Conservation (phyloP, 352 stramenopile species). For the Phytopythium montanum region DNA sequence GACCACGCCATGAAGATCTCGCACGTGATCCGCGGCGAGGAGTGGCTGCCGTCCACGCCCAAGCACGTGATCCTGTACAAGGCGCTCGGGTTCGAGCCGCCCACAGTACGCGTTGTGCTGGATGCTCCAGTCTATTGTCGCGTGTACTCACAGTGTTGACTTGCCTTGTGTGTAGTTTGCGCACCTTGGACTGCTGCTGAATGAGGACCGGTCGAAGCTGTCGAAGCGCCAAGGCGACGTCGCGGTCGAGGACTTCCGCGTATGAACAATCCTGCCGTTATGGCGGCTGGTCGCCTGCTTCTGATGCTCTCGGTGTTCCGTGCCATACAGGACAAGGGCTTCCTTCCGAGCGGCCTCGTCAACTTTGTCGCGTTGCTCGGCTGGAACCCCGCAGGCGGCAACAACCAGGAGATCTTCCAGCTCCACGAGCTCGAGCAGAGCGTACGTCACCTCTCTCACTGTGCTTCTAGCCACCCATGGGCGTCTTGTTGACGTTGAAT, state of each 20-base stretch:
- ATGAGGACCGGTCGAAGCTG: slow-evolving; percentile 97
- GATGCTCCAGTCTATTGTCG: neutral
- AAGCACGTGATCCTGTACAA: slow-evolving; percentile 92
- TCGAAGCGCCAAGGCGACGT: slow-evolving; percentile 98
- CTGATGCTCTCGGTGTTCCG: neutral
- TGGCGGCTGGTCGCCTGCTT: neutral
- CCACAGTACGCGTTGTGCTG: slow-evolving; percentile 30
- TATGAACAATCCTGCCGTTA: slow-evolving; percentile 20
- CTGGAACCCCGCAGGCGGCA: slow-evolving; percentile 94
- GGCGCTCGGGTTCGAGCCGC: slow-evolving; percentile 71
- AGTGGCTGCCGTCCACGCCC: slow-evolving; percentile 90
- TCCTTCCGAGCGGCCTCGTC: slow-evolving; percentile 94
- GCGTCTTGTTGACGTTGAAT: too few species aligned
- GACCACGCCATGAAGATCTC: slow-evolving; percentile 97
- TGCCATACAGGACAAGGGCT: slow-evolving; percentile 87
- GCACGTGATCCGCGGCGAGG: slow-evolving; percentile 96
- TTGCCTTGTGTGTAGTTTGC: slow-evolving; percentile 50
- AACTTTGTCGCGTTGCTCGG: slow-evolving; percentile 98
- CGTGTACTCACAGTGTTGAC: neutral
- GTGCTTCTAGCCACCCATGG: neutral
- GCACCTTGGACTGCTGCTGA: slow-evolving; percentile 93
- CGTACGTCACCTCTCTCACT: slow-evolving; percentile 16
- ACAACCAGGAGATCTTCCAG: slow-evolving; percentile 97
- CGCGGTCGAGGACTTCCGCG: slow-evolving; percentile 96
- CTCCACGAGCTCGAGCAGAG: slow-evolving; percentile 88